Base-by-base conservation (phyloP, 495 filamentous ascomycete genomes). In the Aspergillus affinis region DNA sequence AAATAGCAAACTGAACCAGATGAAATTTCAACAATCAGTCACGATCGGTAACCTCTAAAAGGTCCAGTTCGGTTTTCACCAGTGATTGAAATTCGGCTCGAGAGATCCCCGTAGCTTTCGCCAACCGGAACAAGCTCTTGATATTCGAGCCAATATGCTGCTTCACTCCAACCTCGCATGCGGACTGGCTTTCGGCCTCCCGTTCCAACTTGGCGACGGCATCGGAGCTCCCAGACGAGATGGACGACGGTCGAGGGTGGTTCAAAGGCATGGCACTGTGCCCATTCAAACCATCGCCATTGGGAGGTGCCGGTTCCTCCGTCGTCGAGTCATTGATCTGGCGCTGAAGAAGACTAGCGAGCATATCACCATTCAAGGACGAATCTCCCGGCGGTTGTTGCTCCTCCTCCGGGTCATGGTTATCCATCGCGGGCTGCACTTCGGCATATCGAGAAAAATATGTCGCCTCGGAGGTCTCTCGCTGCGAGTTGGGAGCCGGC, bases 341-440 rank as follows among this genome's bases (percentile, higher is more conserved):
- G 13, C 72, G 65, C 20, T 75, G 71, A 15, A 76, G 58, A 19
- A 80, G 67, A 19, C 62, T 70, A 23, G 72, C 66, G n/a, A 82
- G 65, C 45, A 77, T 67, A 51, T 82, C 69, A 18, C 85, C 85
- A 45, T 80, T 75, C 15, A 87, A 70, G 1, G 84, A 83, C 0
- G 82, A 82, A 7, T 79, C 76, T 10, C 82, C 82, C 17, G 81
- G 63, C 46, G 76, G 70, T 1, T 76, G 62, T 17, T 73, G 69
- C 52, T 80, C 85, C 70, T 90, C 86, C 58, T 84, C 82, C 0
- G 91, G 91, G 66, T 96, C 92, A 66, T 96, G 86, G 65, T 85
- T 86, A 72, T 97, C 94, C 84, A 97, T 86, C 27, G 90, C 92
- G 0, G 93, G 92, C 65, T 97, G 92, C 20, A 98, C 92, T 50